A percentile compares a stretch with the other conserved stretches of the same genome.
Evolutionary conservation across 2,329 filamentous ascomycete species (phyloP).

Genomic region (Penicillium verrucosum): DNA sequence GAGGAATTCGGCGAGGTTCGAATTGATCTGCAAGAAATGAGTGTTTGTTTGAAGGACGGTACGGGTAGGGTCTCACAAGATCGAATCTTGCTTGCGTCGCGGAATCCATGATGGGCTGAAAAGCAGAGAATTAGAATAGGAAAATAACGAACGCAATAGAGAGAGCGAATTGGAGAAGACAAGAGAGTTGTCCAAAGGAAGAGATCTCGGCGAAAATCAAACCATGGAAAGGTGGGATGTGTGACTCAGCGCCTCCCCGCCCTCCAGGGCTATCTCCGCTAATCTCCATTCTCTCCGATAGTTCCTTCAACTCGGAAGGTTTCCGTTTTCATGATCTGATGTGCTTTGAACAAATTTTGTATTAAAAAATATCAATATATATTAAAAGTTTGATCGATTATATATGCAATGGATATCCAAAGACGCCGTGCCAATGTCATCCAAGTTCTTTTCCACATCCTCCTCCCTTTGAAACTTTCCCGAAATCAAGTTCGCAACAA

Average conservation of each 20-base stretch:
- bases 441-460: constrained; percentile 3
- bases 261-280: neutral
- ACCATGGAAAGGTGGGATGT: neutral
- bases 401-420: constrained; percentile 1
- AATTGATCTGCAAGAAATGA: constrained; percentile 54
- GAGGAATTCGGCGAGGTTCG: constrained; percentile 77
- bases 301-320: neutral
- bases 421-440: constrained; percentile 1
- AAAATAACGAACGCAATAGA: neutral
- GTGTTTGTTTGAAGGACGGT: neutral
- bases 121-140: neutral
- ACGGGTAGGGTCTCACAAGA: neutral
- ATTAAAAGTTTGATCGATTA: neutral
- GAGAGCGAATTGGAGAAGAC: neutral
- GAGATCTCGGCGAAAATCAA: neutral
- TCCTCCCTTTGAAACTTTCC: neutral
- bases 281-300: neutral
- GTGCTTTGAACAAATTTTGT: neutral
- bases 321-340: neutral
- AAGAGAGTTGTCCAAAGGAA: neutral
- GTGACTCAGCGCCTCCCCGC: neutral
- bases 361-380: neutral
- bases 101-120: neutral
- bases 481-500: neutral
- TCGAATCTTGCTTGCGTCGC: neutral